phyloP scores from a whole-genome alignment of 495 filamentous ascomycete species.

The Penicillium coffeae region DNA sequence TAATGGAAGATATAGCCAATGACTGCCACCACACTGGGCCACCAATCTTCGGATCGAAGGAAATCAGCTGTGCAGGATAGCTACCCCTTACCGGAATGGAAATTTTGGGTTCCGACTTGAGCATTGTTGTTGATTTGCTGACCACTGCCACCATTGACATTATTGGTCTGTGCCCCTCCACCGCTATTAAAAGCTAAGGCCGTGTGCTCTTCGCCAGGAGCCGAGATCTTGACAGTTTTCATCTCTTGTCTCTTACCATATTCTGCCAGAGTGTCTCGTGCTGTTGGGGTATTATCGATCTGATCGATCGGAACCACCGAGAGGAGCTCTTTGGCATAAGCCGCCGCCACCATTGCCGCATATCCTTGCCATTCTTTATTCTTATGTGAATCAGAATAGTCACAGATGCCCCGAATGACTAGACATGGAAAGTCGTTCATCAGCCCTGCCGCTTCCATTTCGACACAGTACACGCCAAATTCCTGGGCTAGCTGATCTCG shows the following conservation, averaged over 20 bases:
- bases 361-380: slow-evolving; percentile 39
- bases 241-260: slow-evolving; percentile 8
- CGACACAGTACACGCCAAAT: slow-evolving; percentile 25
- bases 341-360: slow-evolving; percentile 34
- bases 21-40: too few relatives aligned
- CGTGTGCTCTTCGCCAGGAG: too few relatives aligned
- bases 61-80: too few relatives aligned
- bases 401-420: slow-evolving; percentile 39
- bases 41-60: too few relatives aligned
- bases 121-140: too few relatives aligned
- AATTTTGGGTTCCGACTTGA: too few relatives aligned
- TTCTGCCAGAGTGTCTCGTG: slow-evolving; percentile 8
- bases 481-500: slow-evolving; percentile 18
- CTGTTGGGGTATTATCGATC: slow-evolving; percentile 4
- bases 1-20: too few relatives aligned
- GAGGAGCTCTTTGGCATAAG: slow-evolving; percentile 33
- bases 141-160: too few relatives aligned
- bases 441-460: slow-evolving; percentile 46
- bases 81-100: too few relatives aligned
- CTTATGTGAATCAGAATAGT: slow-evolving; percentile 44
- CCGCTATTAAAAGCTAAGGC: slow-evolving; percentile 7
- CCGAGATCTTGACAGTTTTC: too few relatives aligned
- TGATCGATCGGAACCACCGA: slow-evolving; percentile 7
- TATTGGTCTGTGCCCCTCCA: too few relatives aligned
- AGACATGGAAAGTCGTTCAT: slow-evolving; percentile 36